Evolutionary conservation across 257 asterid genomes (phyloP).

Genomic region (Verbena officinalis): DNA sequence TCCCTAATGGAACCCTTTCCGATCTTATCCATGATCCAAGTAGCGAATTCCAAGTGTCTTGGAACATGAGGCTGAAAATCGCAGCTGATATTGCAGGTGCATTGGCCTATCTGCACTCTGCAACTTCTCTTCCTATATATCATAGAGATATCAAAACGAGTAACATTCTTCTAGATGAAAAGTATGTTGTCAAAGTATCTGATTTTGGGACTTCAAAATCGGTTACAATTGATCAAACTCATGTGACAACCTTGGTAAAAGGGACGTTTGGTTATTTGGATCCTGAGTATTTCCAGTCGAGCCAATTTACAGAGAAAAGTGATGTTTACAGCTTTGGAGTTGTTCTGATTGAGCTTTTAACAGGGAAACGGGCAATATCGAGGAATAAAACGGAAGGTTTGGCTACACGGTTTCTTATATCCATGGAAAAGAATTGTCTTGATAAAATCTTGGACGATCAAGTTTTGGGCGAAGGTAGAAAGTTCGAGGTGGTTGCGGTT

Average conservation of each 20-base stretch:
- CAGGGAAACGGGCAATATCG: slow-evolving; percentile 34
- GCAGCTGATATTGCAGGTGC: slow-evolving; percentile 41
- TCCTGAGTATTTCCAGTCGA: slow-evolving; percentile 42
- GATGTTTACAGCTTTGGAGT: slow-evolving; percentile 48
- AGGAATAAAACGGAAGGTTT: slow-evolving; percentile 40
- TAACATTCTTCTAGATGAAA: slow-evolving; percentile 45
- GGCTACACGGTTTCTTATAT: slow-evolving; percentile 31
- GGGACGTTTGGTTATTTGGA: slow-evolving; percentile 48
- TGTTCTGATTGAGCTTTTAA: slow-evolving; percentile 43
- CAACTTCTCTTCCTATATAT: slow-evolving; percentile 37
- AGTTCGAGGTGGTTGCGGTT: slow-evolving; percentile 30
- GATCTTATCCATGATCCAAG: slow-evolving; percentile 35
- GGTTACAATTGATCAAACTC: slow-evolving; percentile 29
- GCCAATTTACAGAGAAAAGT: slow-evolving; percentile 40
- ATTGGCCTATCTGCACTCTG: slow-evolving; percentile 40
- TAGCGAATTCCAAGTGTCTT: slow-evolving; percentile 31
- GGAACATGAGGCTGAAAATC: slow-evolving; percentile 43
- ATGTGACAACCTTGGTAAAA: slow-evolving; percentile 40
- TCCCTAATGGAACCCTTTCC: slow-evolving; percentile 38
- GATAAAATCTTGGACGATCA: slow-evolving; percentile 29
- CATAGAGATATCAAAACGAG: slow-evolving; percentile 46
- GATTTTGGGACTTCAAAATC: slow-evolving; percentile 46
- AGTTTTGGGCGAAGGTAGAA: slow-evolving; percentile 31
- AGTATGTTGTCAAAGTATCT: slow-evolving; percentile 38
- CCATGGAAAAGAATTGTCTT: slow-evolving; percentile 25